A percentile compares a stretch with the other conserved stretches of the same genome.
Evolutionary conservation across 1,284 basidiomycete species (phyloP).

Genomic region (Porogramme epimiltina): DNA sequence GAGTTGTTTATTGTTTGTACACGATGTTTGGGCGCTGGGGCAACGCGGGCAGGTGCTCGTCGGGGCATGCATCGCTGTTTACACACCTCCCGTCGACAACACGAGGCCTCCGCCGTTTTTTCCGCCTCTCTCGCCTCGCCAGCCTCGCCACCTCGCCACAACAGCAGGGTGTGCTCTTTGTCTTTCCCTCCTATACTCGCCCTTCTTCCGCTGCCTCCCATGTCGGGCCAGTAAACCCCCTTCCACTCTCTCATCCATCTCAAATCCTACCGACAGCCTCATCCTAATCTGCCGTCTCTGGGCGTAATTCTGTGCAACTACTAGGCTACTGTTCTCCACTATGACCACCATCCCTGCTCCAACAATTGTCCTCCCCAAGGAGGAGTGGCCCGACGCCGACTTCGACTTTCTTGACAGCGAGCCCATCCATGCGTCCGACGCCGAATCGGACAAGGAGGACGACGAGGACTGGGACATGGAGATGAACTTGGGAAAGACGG

Average conservation of each 20-base stretch:
- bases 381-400: slow-evolving; percentile 84
- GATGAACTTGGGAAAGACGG: slow-evolving; percentile 64
- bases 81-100: slow-evolving; percentile 1
- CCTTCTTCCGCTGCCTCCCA: slow-evolving; percentile 13
- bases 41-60: not conserved
- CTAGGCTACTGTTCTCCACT: slow-evolving; percentile 18
- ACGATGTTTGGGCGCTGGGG: slow-evolving; percentile 17
- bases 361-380: slow-evolving; percentile 51
- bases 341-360: slow-evolving; percentile 67
- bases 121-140: slow-evolving; percentile 7
- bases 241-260: slow-evolving; percentile 22
- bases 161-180: slow-evolving; percentile 14
- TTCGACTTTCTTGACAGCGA: slow-evolving; percentile 79
- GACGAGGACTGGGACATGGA: slow-evolving; percentile 76
- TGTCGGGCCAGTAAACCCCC: slow-evolving; percentile 27
- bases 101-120: slow-evolving; percentile 5
- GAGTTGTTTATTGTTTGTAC: slow-evolving; percentile 19
- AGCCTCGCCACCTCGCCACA: slow-evolving; percentile 5
- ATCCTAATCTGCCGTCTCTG: slow-evolving; percentile 22
- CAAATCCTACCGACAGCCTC: slow-evolving; percentile 20
- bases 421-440: slow-evolving; percentile 56
- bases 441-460: slow-evolving; percentile 63
- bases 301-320: slow-evolving; percentile 24
- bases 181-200: slow-evolving; percentile 15
- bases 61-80: slow-evolving; percentile 14